A percentile compares a stretch with the other conserved stretches of the same genome.
These are phyloP conservation scores for Alternaria consortialis DNA, from an alignment of 2,329 filamentous ascomycete genomes.

Conservation along the genomic window DNA sequence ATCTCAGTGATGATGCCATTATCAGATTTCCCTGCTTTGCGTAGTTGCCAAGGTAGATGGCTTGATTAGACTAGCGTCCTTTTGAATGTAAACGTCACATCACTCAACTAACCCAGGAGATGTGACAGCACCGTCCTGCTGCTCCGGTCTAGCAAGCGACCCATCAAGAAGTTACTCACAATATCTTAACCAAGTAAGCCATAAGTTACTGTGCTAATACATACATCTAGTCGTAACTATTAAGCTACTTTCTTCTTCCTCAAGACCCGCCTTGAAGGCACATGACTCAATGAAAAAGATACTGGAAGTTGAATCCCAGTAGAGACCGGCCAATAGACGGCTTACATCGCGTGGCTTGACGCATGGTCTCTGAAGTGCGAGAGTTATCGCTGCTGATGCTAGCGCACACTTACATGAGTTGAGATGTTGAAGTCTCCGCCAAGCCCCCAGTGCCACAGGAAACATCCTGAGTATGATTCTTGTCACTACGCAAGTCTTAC, in stretches of 20 bases:
- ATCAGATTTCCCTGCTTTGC: not conserved
- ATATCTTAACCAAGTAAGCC: not conserved
- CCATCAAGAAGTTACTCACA: not conserved
- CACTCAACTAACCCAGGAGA: not conserved
- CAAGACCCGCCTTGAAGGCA: not conserved
- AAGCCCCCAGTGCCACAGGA: not conserved
- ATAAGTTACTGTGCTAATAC: not conserved
- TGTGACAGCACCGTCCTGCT: not conserved
- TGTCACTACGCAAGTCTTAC: too few relatives aligned
- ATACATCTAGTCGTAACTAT: not conserved
- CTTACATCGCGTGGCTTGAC: not conserved
- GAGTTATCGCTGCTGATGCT: not conserved
- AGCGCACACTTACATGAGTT: not conserved
- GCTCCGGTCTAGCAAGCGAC: not conserved
- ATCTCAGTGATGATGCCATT: not conserved
- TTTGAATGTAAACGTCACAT: not conserved
- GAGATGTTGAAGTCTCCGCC: not conserved
- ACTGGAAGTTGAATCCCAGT: not conserved
- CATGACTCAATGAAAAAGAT: slow-evolving; percentile 1
- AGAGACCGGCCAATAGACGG: not conserved
- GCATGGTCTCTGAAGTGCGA: not conserved
- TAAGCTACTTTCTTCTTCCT: not conserved
- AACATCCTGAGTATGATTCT: too few relatives aligned
- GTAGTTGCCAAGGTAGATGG: not conserved
- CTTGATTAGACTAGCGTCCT: not conserved